Evolutionary conservation across 2,329 filamentous ascomycete genomes (phyloP), one percentile per base, ranked within the genome.

Genomic region (Tolypocladium pustulatum): DNA sequence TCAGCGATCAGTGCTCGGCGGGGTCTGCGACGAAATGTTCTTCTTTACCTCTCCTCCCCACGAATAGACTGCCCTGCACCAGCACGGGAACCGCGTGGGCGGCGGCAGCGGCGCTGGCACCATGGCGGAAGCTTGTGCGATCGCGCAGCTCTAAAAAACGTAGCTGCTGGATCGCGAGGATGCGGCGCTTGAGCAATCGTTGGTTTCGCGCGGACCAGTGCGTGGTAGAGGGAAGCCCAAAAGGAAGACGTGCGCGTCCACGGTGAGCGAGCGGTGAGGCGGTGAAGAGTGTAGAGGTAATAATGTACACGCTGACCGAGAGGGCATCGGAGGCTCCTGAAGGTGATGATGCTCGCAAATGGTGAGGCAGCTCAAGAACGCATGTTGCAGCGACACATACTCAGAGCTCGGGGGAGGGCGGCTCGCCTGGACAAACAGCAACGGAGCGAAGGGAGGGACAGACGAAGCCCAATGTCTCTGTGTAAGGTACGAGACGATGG

Each of bases 61-160:
- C 22, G 91, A 96, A 73, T 96, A 96, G 51, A 95, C 84, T 43
- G 91, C 91, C 73, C 90, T 85, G 71, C 89, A 92, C 90, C 91
- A 95, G 75, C 91, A 96, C 59, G 91, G 91, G 71, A 96, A 96
- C 68, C 84, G 85, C 68, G 81, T 85, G 15, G 91, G 91, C 63
- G 94, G 76, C 68, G 81, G 76, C 64, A 78, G 81, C 61, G 83
- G 79, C 72, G 79, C 75, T 57, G 78, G 76, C 62, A 77, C 76
- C 82, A 85, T 85, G 55, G 61, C 73, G 68, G 52, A 27, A 54
- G 58, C 57, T 53, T 58, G 56, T 55, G 55, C 54, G 40, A 30
- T 36, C 55, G 41, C 41, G 34, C 32, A 46, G 34, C 25, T 13
- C 20, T 34, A 49, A 43, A 36, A 20, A 36, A 20, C 40, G 27